Evolutionary conservation across 1,284 basidiomycete species (phyloP).

Genomic region (Apiotrichum mycotoxinovorans): DNA sequence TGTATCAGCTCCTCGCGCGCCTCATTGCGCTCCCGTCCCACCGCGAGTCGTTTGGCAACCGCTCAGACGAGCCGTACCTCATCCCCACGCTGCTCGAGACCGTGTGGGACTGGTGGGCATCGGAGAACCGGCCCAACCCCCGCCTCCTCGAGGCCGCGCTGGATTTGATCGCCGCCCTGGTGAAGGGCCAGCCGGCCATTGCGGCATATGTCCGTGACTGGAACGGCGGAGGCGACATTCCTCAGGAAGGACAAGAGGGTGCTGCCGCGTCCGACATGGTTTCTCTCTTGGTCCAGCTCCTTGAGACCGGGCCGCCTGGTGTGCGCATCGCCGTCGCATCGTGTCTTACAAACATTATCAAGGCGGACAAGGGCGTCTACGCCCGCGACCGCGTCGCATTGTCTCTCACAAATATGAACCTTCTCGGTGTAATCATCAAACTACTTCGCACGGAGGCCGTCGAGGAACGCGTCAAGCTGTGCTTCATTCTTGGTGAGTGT

Average conservation of each 20-base stretch:
- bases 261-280: slow-evolving; percentile 20
- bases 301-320: slow-evolving; percentile 31
- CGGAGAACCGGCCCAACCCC: slow-evolving; percentile 39
- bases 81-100: slow-evolving; percentile 31
- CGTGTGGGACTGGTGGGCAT: slow-evolving; percentile 22
- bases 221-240: slow-evolving; percentile 6
- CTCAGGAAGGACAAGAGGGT: too few species aligned
- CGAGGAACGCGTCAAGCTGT: slow-evolving; percentile 52
- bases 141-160: slow-evolving; percentile 69
- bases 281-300: slow-evolving; percentile 26
- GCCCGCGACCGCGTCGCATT: slow-evolving; percentile 17
- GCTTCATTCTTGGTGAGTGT: slow-evolving; percentile 67
- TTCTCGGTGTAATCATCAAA: slow-evolving; percentile 32
- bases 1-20: slow-evolving; percentile 59
- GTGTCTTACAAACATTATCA: slow-evolving; percentile 41
- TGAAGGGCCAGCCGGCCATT: slow-evolving; percentile 59
- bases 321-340: slow-evolving; percentile 41
- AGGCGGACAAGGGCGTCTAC: slow-evolving; percentile 31
- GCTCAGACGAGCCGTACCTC: slow-evolving; percentile 49
- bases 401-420: slow-evolving; percentile 14
- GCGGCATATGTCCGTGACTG: slow-evolving; percentile 26
- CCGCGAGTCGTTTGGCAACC: slow-evolving; percentile 45
- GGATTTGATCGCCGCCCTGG: slow-evolving; percentile 64
- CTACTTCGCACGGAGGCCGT: slow-evolving; percentile 32
- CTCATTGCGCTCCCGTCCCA: slow-evolving; percentile 60